Evolutionary conservation across 139 green algal genomes (phyloP).

Genomic region (Picocystis salinarum): DNA sequence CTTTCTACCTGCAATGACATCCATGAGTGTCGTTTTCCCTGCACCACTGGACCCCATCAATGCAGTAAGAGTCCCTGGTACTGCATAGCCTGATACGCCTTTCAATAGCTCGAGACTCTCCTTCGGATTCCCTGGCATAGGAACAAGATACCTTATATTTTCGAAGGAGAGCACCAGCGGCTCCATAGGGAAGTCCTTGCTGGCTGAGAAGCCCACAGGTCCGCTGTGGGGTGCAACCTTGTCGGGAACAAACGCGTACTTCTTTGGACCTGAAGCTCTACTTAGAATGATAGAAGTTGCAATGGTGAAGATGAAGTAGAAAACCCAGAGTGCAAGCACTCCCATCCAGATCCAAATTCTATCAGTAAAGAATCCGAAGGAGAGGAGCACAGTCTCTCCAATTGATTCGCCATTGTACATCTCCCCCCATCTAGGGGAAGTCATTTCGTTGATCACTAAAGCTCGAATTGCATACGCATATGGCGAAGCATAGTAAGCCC

Average conservation of each 20-base stretch:
- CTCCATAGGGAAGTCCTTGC: constrained; percentile 1
- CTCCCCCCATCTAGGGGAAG: constrained; percentile 16
- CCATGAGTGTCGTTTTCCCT: constrained; percentile 57
- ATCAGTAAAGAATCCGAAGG: constrained; percentile 34
- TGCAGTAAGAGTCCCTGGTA: constrained; percentile 22
- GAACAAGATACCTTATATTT: constrained; percentile 1
- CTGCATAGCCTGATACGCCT: constrained; percentile 30
- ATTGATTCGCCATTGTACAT: constrained; percentile 6
- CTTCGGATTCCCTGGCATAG: not conserved
- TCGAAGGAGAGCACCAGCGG: not conserved
- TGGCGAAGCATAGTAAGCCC: constrained; percentile 32
- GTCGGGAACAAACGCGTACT: not conserved
- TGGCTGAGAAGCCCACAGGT: too few relatives aligned
- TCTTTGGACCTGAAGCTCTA: constrained; percentile 11
- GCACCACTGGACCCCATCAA: constrained; percentile 49
- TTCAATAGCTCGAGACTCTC: constrained; percentile 9
- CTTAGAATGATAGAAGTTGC: constrained; percentile 16
- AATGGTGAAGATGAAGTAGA: constrained; percentile 10
- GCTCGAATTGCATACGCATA: constrained; percentile 34
- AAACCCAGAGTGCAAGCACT: constrained; percentile 15
- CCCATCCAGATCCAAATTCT: constrained; percentile 37
- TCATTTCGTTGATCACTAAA: constrained; percentile 43
- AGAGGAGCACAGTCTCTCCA: constrained; percentile 16
- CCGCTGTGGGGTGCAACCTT: constrained; percentile 2
- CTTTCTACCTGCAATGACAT: constrained; percentile 54